Base-by-base conservation (phyloP, 2,329 filamentous ascomycete genomes). In the Metarhizium album region DNA sequence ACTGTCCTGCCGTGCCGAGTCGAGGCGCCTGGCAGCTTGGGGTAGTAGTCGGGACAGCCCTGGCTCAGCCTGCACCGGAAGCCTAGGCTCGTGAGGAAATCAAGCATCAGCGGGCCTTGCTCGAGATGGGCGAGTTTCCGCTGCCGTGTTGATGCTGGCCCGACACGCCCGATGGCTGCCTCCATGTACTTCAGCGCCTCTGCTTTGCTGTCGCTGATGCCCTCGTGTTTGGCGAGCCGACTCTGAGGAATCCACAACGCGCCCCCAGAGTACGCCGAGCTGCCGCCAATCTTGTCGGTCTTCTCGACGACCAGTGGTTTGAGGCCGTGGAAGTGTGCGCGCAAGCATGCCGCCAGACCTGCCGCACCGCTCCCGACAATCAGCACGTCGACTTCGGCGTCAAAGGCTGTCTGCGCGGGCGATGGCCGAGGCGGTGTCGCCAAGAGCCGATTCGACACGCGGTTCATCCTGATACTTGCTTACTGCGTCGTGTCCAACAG, bases 371-470 rank as follows among this genome's bases (percentile, higher is more conserved):
- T 16, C 8, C 37, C 37, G 20, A 40, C 11, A 13, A 40, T 20
- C 2, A 40, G 37, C 37, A 40, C 37, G n/a, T 40, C 37, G 37
- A 40, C 37, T 16, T 40, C 37, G 78, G 79, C 16, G 75, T 83
- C 55, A 68, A 35, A 35, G 9, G 33, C 4, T 13, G 14, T 35
- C 14, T 35, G 33, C 9, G 13, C 7, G 33, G 14, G 14, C 7
- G 33, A 35, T 35, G 13, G 33, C 1, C 11, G 11, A 3, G 33
- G 11, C 11, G 33, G 14, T 3, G 33, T 3, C 11, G 33, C 2
- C 4, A 16, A 35, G 33, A 35, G 16, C 11, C 33, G 14, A 13
- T 16, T 35, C 33, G 11, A 4, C 1, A 35, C 4, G 33, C 33
- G 33, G 11, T 35, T 35, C 33, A 35, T 35, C 2, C 16, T 13